Conservation (phyloP, 495 filamentous ascomycete genomes). For the Xylaria castorea region DNA sequence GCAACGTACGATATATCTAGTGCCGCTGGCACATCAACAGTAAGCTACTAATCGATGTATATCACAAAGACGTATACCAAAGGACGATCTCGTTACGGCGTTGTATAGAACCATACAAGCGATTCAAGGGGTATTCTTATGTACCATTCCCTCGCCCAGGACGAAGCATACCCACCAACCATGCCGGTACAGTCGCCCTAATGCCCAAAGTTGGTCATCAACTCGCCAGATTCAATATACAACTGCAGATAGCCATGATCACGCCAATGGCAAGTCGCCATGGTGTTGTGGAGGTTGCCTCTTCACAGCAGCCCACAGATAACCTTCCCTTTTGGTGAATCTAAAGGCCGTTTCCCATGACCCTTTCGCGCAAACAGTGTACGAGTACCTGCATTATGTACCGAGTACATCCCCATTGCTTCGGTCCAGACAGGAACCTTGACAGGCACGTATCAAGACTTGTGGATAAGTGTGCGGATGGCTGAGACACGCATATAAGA, state of each 20-base stretch:
- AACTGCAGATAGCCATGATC: not conserved
- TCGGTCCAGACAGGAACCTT: not conserved
- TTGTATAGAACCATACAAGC: not conserved
- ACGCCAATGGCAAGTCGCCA: not conserved
- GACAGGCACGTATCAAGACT: not conserved
- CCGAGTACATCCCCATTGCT: not conserved
- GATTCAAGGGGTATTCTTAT: not conserved
- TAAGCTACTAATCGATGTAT: conserved; percentile 7
- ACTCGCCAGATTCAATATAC: not conserved
- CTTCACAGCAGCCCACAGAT: not conserved
- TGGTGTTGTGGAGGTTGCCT: not conserved
- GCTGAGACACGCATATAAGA: not conserved
- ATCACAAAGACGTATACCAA: not conserved
- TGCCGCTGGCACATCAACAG: not conserved
- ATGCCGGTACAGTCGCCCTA: conserved; percentile 4
- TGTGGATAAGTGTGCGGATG: not conserved
- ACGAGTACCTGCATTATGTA: not conserved
- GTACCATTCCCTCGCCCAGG: not conserved
- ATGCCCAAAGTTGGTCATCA: conserved; percentile 10
- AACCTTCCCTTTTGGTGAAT: conserved; percentile 17
- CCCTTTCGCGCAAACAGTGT: not conserved
- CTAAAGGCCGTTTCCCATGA: not conserved
- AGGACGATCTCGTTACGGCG: not conserved
- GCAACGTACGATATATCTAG: conserved; percentile 6
- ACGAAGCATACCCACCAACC: conserved; percentile 4